Base-by-base conservation (phyloP, 192 early-diverging fungal genomes). In the Coemansia sp. region DNA sequence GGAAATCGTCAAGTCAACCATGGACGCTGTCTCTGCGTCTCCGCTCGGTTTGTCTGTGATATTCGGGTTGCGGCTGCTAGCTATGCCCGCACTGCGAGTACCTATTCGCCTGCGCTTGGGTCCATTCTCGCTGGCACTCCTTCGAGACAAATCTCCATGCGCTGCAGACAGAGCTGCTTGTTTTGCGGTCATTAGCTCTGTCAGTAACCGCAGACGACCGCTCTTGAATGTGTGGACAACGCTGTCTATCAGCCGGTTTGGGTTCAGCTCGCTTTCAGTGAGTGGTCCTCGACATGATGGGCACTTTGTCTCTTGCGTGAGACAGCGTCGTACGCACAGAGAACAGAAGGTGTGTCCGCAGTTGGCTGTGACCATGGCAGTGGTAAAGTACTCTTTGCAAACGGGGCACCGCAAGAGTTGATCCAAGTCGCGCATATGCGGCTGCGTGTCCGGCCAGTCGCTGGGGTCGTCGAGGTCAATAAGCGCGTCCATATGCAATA, bases 291-390 rank as follows among this genome's bases (percentile, higher is more conserved):
- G 73, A 57, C 92, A 93, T 7, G 87, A 81, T 6, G 92, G 92
- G 54, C 92, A 93, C 40, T 71, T 75, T 27, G 78, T 81, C 57
- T 89, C 88, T 37, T 80, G 76, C 34, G 74, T 75, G 31, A 92
- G 69, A 54, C 84, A 84, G 37, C 89, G 77, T 0, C 92, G 87
- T 8, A 92, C 86, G 63, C 92, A 93, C 16, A 87, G 80, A 16
- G 92, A 91, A 68, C 92, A 93, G 65, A 93, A 93, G 13, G 89
- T 89, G 69, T 93, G 92, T 1, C 75, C 78, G 70, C 92, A 93
- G n/a, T 64, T 68, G 13, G 85, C 51, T 4, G 88, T 62, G 6
- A 87, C 84, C 75, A 91, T 83, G 57, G 90, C 74, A 5, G 88
- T 87, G 24, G 78, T 54, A 37, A 87, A 85, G 48, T 87, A 83